phyloP scores from a whole-genome alignment of 176 grass and related monocot genomes.

The Rhynchospora tenuis region DNA sequence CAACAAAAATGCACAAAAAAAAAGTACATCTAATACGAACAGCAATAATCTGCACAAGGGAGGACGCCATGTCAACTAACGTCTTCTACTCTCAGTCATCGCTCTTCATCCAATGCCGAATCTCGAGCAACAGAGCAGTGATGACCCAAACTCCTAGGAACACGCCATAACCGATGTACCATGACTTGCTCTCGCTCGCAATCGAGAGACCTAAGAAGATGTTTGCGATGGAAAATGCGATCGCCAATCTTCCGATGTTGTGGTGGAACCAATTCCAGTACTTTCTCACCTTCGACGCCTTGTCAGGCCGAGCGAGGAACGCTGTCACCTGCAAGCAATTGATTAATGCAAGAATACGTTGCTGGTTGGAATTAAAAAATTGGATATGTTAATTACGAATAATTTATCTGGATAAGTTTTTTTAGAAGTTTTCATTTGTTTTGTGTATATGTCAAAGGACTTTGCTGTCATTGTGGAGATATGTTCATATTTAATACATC shows the following conservation, averaged over 20 bases:
- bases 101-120: slow-evolving; percentile 36
- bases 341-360: not conserved
- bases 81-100: slow-evolving; percentile 36
- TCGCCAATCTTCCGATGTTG: slow-evolving; percentile 49
- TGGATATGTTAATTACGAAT: not conserved
- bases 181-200: slow-evolving; percentile 45
- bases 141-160: slow-evolving; percentile 67
- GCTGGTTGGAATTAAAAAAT: not conserved
- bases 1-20: not conserved
- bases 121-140: slow-evolving; percentile 44
- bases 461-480: not conserved
- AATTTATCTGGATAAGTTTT: not conserved
- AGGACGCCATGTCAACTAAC: not conserved
- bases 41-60: not conserved
- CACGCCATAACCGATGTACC: slow-evolving; percentile 58
- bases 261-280: slow-evolving; percentile 99
- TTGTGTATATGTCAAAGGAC: not conserved
- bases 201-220: slow-evolving; percentile 65
- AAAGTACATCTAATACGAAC: not conserved
- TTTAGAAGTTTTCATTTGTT: not conserved
- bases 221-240: slow-evolving; percentile 51
- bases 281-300: slow-evolving; percentile 66
- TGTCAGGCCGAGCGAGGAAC: slow-evolving; percentile 59
- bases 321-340: slow-evolving; percentile 40
- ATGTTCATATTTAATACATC: not conserved